These are phyloP conservation scores for Naganishia friedmannii DNA, from an alignment of 768 basidiomycete species.

Conservation along the genomic window DNA sequence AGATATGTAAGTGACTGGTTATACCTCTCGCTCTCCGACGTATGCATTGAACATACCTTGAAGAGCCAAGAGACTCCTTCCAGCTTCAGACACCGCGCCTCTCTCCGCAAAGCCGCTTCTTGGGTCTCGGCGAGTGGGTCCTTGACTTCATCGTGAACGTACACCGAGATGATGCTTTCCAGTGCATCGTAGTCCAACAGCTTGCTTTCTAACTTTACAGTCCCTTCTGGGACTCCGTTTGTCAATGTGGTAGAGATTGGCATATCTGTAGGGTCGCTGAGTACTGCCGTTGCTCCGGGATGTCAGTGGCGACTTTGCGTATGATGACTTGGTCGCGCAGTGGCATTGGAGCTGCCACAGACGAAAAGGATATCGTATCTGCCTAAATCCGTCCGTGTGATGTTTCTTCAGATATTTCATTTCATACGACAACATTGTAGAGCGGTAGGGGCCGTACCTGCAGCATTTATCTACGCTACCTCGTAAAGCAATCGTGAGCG, in stretches of 20 bases:
- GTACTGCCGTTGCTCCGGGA: no score
- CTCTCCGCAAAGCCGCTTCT: background rate
- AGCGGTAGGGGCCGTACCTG: no score
- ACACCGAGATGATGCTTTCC: background rate
- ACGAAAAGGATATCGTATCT: no score
- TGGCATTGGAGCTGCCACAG: no score
- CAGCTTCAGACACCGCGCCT: background rate
- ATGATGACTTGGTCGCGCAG: no score
- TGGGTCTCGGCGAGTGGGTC: background rate
- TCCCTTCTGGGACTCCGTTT: background rate
- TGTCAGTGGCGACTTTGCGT: no score
- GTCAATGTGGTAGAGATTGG: background rate
- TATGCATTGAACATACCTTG: background rate
- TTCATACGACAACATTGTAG: no score
- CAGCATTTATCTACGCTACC: no score
- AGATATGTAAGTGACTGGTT: no score
- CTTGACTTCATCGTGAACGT: background rate
- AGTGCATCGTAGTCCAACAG: constrained; percentile 11
- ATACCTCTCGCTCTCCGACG: no score
- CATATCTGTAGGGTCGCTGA: background rate
- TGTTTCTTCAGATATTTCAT: no score
- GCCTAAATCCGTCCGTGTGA: no score
- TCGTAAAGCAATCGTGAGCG: background rate
- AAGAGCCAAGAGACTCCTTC: background rate
- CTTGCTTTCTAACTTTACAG: background rate